Conservation (phyloP, 1,284 basidiomycete genomes). For the Gymnopus androsaceus region DNA sequence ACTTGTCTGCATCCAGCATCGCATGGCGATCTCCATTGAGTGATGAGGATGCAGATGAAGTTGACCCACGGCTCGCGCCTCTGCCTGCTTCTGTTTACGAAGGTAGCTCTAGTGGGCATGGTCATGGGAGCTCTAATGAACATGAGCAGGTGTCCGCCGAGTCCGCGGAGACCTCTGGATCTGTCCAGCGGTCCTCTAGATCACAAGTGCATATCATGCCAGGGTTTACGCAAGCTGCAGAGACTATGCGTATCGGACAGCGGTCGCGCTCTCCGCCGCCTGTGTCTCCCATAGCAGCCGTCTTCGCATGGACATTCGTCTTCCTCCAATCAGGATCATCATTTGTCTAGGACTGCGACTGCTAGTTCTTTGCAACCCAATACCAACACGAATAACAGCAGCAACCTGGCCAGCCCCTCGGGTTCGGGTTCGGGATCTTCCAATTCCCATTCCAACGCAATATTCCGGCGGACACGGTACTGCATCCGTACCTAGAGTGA, state of each 20-base stretch:
- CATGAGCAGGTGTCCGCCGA: conserved; percentile 2
- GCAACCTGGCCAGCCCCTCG: not conserved
- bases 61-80: not conserved
- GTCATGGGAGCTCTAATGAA: conserved; percentile 4
- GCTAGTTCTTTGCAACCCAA: not conserved
- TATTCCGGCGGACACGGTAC: not conserved
- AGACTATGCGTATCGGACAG: conserved; percentile 8
- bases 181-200: not conserved
- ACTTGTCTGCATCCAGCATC: not conserved
- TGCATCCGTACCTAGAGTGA: not conserved
- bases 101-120: conserved; percentile 11
- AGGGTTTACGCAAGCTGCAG: conserved; percentile 15
- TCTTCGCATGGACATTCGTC: conserved; percentile 12
- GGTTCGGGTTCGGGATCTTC: conserved; percentile 6
- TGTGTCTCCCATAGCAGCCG: not conserved
- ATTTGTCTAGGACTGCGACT: not conserved
- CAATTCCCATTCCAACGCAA: conserved; percentile 6
- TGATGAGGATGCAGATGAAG: conserved; percentile 11
- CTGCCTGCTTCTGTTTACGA: not conserved
- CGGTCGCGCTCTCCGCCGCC: no score
- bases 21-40: conserved; percentile 13
- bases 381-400: conserved; percentile 3
- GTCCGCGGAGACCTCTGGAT: not conserved
- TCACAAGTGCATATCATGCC: conserved; percentile 9
- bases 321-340: conserved; percentile 3